A percentile compares a stretch with the other conserved stretches of the same genome.
Evolutionary conservation across 352 stramenopile species (phyloP).

Genomic region (Globisporangium iwayamae): DNA sequence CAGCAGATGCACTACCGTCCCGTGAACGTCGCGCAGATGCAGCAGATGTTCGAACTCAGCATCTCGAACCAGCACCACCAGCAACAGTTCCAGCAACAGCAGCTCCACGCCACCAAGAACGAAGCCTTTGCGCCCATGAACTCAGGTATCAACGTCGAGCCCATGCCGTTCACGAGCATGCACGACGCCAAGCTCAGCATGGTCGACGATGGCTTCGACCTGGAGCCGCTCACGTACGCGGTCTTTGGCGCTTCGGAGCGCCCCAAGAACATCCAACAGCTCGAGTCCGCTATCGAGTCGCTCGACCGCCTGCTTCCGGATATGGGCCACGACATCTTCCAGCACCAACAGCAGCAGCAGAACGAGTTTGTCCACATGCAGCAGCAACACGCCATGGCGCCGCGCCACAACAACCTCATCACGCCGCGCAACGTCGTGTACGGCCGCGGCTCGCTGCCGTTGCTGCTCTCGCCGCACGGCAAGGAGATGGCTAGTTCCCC

Average conservation of each 20-base stretch:
- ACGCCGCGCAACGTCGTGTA: slow-evolving; percentile 28
- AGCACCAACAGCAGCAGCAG: slow-evolving; percentile 19
- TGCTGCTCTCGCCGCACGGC: slow-evolving; percentile 34
- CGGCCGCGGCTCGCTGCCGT: slow-evolving; percentile 32
- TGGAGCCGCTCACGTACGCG: slow-evolving; percentile 63
- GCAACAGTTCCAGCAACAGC: slow-evolving; percentile 19
- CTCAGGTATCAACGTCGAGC: slow-evolving; percentile 48
- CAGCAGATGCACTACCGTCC: slow-evolving; percentile 30
- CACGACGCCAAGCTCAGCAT: slow-evolving; percentile 34
- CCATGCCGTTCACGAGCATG: slow-evolving; percentile 49
- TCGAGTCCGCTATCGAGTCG: slow-evolving; percentile 73
- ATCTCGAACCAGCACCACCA: slow-evolving; percentile 52
- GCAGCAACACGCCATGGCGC: slow-evolving; percentile 14
- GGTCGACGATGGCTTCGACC: slow-evolving; percentile 44
- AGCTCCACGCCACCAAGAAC: slow-evolving; percentile 18
- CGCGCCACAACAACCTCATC: slow-evolving; percentile 19
- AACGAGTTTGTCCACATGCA: slow-evolving; percentile 14
- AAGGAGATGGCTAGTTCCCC: slow-evolving; percentile 27
- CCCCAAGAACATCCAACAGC: slow-evolving; percentile 54
- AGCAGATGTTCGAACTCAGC: slow-evolving; percentile 55
- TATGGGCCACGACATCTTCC: slow-evolving; percentile 65
- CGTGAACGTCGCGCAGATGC: slow-evolving; percentile 49
- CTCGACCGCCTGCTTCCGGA: slow-evolving; percentile 66
- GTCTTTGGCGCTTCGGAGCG: slow-evolving; percentile 41
- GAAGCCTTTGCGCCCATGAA: slow-evolving; percentile 22